A percentile compares a stretch with the other conserved stretches of the same genome.
phyloP scores from a whole-genome alignment of 129 eudicot species.

The Apium graveolens region DNA sequence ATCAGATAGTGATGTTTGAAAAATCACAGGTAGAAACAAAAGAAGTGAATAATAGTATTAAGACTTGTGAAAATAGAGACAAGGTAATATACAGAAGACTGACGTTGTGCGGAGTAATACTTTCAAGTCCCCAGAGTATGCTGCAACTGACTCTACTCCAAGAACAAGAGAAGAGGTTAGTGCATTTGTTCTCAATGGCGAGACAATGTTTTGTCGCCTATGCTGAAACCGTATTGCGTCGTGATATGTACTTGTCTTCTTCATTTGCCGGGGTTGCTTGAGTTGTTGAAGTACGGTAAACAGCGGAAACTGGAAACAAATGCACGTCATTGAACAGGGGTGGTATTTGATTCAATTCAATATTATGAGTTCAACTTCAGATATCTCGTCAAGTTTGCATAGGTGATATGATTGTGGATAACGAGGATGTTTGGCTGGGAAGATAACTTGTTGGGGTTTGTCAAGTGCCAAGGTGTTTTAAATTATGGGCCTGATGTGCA shows the following conservation, averaged over 20 bases:
- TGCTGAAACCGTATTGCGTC: neutral
- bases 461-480: neutral
- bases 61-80: neutral
- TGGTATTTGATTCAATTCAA: neutral
- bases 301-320: slow-evolving; percentile 14
- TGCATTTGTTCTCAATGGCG: slow-evolving; percentile 20
- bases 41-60: neutral
- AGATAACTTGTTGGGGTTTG: neutral
- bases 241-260: slow-evolving; percentile 1
- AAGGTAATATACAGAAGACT: slow-evolving; percentile 6
- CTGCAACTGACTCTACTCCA: slow-evolving; percentile 17
- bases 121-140: slow-evolving; percentile 33
- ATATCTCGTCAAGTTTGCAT: neutral
- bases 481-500: neutral
- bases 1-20: neutral
- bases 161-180: slow-evolving; percentile 31
- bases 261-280: slow-evolving; percentile 11
- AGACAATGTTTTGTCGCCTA: neutral
- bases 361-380: neutral
- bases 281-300: slow-evolving; percentile 5
- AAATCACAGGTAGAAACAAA: neutral
- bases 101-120: slow-evolving; percentile 52
- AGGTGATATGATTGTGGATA: neutral
- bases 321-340: slow-evolving; percentile 25
- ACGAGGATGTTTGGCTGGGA: neutral